A percentile compares a stretch with the other conserved stretches of the same genome.
These are phyloP conservation scores for Amaranthus tricolor DNA, from an alignment of 179 eudicot species.

Conservation along the genomic window DNA sequence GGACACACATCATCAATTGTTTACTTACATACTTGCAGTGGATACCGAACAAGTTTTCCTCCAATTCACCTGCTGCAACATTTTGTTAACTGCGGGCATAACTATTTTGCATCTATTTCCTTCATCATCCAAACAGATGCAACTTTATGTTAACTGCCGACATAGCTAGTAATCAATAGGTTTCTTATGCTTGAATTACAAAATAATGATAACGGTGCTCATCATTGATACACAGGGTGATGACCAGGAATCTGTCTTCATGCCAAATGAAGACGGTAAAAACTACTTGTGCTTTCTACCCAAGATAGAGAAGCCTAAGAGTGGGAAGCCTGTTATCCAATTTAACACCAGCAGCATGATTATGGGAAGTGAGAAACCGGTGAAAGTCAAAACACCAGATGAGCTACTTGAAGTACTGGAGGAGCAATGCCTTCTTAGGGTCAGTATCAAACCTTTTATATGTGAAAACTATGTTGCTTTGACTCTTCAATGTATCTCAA, in stretches of 20 bases:
- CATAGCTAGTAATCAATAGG: not conserved
- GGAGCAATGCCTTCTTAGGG: conserved; percentile 73
- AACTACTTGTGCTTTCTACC: conserved; percentile 76
- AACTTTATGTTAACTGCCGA: not conserved
- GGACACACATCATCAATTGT: not conserved
- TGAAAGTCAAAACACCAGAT: conserved; percentile 87
- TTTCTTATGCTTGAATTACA: not conserved
- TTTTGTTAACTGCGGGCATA: not conserved
- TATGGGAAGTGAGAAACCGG: conserved; percentile 68
- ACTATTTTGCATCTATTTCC: not conserved
- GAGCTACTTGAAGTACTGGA: conserved; percentile 78
- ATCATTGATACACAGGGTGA: conserved; percentile 53
- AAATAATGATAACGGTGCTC: not conserved
- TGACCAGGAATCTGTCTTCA: conserved; percentile 71
- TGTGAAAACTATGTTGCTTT: not conserved
- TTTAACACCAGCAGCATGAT: conserved; percentile 80
- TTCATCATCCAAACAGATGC: no score
- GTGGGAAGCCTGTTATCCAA: conserved; percentile 55
- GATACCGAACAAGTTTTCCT: not conserved
- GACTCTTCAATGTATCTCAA: not conserved
- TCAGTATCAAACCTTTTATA: conserved; percentile 25
- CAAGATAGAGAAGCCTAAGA: conserved; percentile 72
- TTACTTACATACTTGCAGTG: not conserved
- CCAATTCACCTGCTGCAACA: not conserved
- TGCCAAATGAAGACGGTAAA: conserved; percentile 72